Evolutionary conservation across 176 grass and related monocot genomes (phyloP).

Genomic region (Alloteropsis semialata): DNA sequence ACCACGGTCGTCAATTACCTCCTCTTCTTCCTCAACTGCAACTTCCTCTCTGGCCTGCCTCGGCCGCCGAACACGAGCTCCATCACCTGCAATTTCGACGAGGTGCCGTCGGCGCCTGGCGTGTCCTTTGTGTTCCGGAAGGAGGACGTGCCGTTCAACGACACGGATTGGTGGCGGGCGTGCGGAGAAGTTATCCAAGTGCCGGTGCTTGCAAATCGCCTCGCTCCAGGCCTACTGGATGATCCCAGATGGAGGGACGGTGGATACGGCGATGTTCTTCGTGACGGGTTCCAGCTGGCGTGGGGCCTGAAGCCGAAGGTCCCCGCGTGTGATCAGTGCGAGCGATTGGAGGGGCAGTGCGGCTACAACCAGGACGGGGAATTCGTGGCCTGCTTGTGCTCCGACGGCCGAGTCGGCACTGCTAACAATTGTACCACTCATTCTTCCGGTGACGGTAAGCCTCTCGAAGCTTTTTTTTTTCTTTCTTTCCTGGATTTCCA

Average conservation of each 20-base stretch:
- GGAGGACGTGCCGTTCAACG: accelerated
- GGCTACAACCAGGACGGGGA: accelerated
- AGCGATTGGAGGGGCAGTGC: neutral
- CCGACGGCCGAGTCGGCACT: neutral
- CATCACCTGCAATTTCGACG: neutral
- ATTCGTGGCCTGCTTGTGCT: neutral
- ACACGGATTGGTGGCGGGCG: neutral
- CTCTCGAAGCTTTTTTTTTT: neutral
- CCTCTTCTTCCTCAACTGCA: neutral
- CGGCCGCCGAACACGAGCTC: accelerated
- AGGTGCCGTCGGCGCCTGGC: accelerated
- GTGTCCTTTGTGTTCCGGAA: neutral
- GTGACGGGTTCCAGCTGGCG: neutral
- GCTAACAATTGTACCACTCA: neutral
- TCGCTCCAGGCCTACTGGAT: accelerated
- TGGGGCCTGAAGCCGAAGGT: neutral
- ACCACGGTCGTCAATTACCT: neutral
- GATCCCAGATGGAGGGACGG: accelerated
- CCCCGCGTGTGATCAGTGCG: neutral
- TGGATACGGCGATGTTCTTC: neutral
- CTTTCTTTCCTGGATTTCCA: neutral
- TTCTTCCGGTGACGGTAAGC: neutral
- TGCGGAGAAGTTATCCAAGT: accelerated
- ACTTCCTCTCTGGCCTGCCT: neutral
- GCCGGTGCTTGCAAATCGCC: neutral